These are phyloP conservation scores for Houttuynia cordata DNA, from an alignment of 164 flowering plant species.

Conservation along the genomic window DNA sequence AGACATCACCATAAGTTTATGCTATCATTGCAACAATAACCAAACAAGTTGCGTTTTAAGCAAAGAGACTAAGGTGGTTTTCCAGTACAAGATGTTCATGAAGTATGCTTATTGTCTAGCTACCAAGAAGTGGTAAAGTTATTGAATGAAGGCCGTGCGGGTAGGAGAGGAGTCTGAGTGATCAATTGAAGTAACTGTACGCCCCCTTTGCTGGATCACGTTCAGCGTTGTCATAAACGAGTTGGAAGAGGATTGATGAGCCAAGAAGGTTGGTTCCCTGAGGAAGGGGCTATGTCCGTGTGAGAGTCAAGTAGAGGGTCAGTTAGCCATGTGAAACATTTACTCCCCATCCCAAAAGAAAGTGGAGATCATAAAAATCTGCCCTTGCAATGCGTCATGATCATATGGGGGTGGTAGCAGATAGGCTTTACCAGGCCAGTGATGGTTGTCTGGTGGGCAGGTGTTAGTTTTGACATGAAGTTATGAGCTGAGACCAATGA, in stretches of 20 bases:
- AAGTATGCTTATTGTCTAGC: no score
- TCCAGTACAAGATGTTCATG: no score
- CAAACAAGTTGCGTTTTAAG: not conserved
- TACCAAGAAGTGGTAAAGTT: no score
- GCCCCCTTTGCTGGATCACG: no score
- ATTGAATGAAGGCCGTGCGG: not conserved
- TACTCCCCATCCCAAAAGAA: not conserved
- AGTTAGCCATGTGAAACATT: not conserved
- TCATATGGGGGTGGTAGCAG: not conserved
- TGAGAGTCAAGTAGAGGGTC: not conserved
- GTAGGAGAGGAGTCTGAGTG: not conserved
- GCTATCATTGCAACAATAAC: not conserved
- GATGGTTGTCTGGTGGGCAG: no score
- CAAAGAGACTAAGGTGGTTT: no score
- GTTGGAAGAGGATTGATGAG: not conserved
- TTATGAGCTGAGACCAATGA: no score
- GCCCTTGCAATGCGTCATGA: not conserved
- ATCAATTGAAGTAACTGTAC: not conserved
- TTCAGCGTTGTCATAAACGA: not conserved
- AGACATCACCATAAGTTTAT: not conserved
- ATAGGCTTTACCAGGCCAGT: not conserved
- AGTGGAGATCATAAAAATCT: not conserved
- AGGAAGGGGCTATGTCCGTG: not conserved
- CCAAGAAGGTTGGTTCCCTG: not conserved
- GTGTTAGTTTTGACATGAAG: no score